Conservation (phyloP, 768 basidiomycete genomes). For the Porpolomopsis calyptriformis region DNA sequence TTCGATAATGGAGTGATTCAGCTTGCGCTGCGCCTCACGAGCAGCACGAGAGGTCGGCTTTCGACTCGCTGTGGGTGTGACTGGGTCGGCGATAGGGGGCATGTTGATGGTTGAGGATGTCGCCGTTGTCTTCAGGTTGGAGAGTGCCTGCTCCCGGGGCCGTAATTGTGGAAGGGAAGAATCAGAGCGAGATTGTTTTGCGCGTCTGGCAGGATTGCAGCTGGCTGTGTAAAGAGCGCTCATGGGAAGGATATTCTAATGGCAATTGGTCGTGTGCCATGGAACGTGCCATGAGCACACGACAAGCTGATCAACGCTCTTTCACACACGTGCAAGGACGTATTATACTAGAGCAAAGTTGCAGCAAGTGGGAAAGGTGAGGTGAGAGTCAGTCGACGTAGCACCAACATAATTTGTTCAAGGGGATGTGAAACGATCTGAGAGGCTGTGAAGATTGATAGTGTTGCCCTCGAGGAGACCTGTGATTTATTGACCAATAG, state of each 20-base stretch:
- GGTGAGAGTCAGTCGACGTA: too few relatives aligned
- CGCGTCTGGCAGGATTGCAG: constrained; percentile 30
- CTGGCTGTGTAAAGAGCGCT: constrained; percentile 21
- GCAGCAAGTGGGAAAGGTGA: not conserved
- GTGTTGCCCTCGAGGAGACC: too few relatives aligned
- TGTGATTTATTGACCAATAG: too few relatives aligned
- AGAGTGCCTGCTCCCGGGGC: not conserved
- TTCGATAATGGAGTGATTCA: constrained; percentile 93
- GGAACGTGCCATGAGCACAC: not conserved
- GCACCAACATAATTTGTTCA: too few relatives aligned
- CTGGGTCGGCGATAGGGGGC: constrained; percentile 9
- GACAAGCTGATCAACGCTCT: not conserved
- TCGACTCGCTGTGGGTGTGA: constrained; percentile 50
- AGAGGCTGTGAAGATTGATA: too few relatives aligned
- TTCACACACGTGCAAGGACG: constrained; percentile 1
- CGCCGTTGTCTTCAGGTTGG: not conserved
- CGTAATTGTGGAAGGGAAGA: not conserved
- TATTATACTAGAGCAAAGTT: not conserved
- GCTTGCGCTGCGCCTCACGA: constrained; percentile 78
- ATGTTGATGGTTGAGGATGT: constrained; percentile 3
- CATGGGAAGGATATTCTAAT: not conserved
- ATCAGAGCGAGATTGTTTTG: constrained; percentile 21
- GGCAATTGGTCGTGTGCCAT: not conserved
- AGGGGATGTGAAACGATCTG: too few relatives aligned
- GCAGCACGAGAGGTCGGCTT: constrained; percentile 65